phyloP scores from a whole-genome alignment of 1,139 yeast species.

The Geotrichum siamense region DNA sequence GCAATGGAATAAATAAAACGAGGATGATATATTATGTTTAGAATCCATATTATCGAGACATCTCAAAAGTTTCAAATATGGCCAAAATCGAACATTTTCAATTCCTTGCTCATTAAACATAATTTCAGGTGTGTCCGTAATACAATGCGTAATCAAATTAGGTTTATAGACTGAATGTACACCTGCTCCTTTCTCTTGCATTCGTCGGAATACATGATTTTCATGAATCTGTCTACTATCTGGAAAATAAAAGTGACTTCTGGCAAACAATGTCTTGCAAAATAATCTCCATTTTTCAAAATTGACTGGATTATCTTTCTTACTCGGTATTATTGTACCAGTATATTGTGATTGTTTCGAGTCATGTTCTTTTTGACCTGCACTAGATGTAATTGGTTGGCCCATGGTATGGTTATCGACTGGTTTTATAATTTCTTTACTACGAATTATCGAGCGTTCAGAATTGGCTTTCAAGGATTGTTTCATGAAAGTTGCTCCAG shows the following conservation, averaged over 20 bases:
- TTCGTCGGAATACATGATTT: constrained; percentile 32
- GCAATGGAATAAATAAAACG: constrained; percentile 71
- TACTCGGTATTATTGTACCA: neutral
- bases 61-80: constrained; percentile 73
- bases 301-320: neutral
- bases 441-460: too few relatives aligned
- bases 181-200: constrained; percentile 59
- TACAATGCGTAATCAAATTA: constrained; percentile 60
- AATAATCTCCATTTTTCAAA: constrained; percentile 1
- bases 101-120: too few relatives aligned
- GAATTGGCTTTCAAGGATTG: too few relatives aligned
- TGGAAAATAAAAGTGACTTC: constrained; percentile 70
- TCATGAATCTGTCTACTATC: constrained; percentile 42
- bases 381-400: too few relatives aligned
- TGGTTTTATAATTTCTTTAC: too few relatives aligned
- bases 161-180: constrained; percentile 3
- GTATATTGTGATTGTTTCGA: too few relatives aligned
- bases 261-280: constrained; percentile 40
- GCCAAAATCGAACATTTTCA: constrained; percentile 93
- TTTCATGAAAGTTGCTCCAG: too few relatives aligned
- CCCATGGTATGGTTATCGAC: too few relatives aligned
- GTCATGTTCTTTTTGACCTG: too few relatives aligned
- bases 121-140: constrained; percentile 59
- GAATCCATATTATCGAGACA: constrained; percentile 50
- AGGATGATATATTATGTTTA: constrained; percentile 47